Percentiles rank a stretch among this genome's conserved stretches.
phyloP scores from a whole-genome alignment of 2,329 filamentous ascomycete species.

The Sphaerulina musiva region DNA sequence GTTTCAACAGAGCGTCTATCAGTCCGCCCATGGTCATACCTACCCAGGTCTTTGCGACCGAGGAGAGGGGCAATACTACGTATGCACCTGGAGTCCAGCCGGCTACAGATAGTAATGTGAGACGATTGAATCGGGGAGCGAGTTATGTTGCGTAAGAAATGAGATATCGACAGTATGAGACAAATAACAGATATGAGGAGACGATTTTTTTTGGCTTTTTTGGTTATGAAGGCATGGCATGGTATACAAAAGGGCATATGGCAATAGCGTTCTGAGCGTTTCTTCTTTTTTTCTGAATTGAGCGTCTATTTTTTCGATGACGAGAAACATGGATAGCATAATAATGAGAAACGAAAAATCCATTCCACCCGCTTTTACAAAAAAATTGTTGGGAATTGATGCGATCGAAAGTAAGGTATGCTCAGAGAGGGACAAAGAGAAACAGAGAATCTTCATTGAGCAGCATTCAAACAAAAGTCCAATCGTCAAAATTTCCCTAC shows the following conservation, averaged over 20 bases:
- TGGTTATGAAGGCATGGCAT: neutral
- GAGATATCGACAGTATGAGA: neutral
- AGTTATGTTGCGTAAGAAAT: constrained; percentile 11
- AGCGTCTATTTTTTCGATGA: neutral
- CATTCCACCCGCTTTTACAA: neutral
- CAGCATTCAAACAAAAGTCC: neutral
- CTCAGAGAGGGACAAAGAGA: too few relatives aligned
- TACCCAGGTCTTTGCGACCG: neutral
- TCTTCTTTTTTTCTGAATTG: neutral
- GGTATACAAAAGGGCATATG: neutral
- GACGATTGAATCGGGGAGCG: constrained; percentile 6
- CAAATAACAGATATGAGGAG: too few relatives aligned
- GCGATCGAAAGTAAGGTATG: too few relatives aligned
- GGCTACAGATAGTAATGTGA: neutral
- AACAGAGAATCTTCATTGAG: neutral
- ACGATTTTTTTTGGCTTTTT: too few relatives aligned
- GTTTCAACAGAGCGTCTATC: neutral
- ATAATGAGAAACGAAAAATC: neutral
- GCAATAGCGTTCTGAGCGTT: neutral
- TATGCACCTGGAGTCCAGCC: neutral
- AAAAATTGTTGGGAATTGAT: too few relatives aligned
- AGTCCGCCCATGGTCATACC: neutral
- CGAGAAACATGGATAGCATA: neutral
- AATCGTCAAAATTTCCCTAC: neutral
- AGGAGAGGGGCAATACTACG: neutral